phyloP scores from a whole-genome alignment of 371 early-diverging fungal genomes.

The Syncephalastrum contaminatum region DNA sequence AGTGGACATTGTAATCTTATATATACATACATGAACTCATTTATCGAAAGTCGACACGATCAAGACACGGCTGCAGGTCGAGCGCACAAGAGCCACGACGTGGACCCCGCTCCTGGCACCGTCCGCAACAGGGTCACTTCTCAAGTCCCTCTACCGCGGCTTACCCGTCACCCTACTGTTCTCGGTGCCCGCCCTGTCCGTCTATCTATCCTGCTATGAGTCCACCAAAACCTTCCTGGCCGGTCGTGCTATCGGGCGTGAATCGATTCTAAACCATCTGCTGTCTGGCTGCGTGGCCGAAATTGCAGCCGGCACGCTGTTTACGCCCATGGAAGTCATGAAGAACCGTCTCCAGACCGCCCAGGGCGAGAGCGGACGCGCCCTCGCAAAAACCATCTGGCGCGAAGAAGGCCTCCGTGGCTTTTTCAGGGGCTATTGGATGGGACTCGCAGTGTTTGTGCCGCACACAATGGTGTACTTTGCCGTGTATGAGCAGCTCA shows the following conservation, averaged over 20 bases:
- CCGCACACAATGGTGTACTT: conserved; percentile 72
- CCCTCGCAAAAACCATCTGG: conserved; percentile 39
- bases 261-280: conserved; percentile 41
- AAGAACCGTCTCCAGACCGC: conserved; percentile 67
- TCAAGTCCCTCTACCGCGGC: conserved; percentile 54
- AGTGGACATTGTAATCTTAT: conserved; percentile 1
- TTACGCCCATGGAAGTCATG: conserved; percentile 86
- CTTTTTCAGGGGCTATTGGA: conserved; percentile 75
- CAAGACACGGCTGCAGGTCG: conserved; percentile 69
- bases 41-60: conserved; percentile 64
- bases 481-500: conserved; percentile 74
- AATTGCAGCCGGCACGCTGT: conserved; percentile 51
- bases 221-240: conserved; percentile 48
- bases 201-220: conserved; percentile 77
- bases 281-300: conserved; percentile 59
- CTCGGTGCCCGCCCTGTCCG: conserved; percentile 71
- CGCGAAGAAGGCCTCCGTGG: conserved; percentile 61
- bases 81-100: conserved; percentile 14
- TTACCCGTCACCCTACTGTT: conserved; percentile 69
- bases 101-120: conserved; percentile 5
- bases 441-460: conserved; percentile 73
- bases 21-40: background rate
- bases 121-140: background rate
- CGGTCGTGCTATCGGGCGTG: conserved; percentile 1
- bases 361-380: conserved; percentile 1